Evolutionary conservation across 345 rosid genomes (phyloP).

Genomic region (Physaria fendleri): DNA sequence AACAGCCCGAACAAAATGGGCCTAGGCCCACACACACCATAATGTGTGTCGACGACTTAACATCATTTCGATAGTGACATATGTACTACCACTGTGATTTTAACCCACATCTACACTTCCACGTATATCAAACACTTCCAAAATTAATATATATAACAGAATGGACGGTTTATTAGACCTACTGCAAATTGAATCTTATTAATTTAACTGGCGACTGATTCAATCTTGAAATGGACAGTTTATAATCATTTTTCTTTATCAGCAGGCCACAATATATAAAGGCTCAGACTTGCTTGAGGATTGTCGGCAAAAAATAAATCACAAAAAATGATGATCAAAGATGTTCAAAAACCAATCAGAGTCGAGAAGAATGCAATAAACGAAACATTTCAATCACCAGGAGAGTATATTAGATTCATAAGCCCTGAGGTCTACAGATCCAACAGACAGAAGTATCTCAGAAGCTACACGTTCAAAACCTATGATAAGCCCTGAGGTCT

Average conservation of each 20-base stretch:
- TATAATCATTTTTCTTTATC: not conserved
- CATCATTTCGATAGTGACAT: too few species aligned
- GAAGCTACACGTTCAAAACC: conserved; percentile 29
- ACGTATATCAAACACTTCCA: conserved; percentile 5
- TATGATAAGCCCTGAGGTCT: conserved; percentile 27
- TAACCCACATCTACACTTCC: not conserved
- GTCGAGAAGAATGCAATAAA: not conserved
- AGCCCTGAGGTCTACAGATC: conserved; percentile 27
- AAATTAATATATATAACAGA: not conserved
- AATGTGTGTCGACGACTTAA: too few species aligned
- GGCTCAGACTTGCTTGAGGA: not conserved
- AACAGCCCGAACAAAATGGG: too few species aligned
- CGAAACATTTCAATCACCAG: conserved; percentile 12
- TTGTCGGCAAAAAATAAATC: not conserved
- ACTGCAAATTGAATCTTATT: too few species aligned
- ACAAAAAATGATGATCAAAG: conserved; percentile 18
- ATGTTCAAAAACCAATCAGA: conserved; percentile 13
- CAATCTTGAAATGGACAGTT: conserved; percentile 1
- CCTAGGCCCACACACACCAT: too few species aligned
- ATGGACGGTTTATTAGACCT: too few species aligned
- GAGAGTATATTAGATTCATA: conserved; percentile 24
- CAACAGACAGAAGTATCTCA: conserved; percentile 27
- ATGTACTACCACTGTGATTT: too few species aligned
- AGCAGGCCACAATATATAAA: conserved; percentile 11
- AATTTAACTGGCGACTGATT: too few species aligned